Evolutionary conservation across 306 rosid genomes (phyloP).

Genomic region (Castanea mollissima): DNA sequence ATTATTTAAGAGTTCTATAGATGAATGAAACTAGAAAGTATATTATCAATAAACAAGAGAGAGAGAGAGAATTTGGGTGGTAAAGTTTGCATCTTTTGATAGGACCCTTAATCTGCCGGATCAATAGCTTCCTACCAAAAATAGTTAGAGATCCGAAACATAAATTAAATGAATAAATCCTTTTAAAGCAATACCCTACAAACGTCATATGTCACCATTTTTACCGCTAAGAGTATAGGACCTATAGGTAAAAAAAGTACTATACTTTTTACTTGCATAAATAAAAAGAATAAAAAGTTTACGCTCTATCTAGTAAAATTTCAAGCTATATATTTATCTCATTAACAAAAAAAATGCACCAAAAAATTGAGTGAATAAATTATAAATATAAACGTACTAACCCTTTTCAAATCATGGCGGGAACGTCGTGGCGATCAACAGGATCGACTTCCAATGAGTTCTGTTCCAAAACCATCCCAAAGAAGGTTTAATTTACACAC

Average conservation of each 20-base stretch:
- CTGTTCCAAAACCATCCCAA: constrained; percentile 27
- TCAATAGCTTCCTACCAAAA: background rate
- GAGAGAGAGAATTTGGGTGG: background rate
- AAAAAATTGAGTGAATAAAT: background rate
- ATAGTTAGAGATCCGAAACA: background rate
- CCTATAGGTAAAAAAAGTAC: no score
- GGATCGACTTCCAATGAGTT: constrained; percentile 59
- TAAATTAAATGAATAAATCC: background rate
- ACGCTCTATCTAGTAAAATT: background rate
- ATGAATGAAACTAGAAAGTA: background rate
- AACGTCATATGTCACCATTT: background rate
- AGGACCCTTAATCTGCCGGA: background rate
- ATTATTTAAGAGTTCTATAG: background rate
- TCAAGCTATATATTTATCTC: background rate
- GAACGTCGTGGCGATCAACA: constrained; percentile 60
- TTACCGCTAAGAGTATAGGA: background rate
- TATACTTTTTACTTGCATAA: no score
- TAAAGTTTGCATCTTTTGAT: constrained; percentile 9
- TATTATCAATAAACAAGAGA: no score
- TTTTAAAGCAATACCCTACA: background rate
- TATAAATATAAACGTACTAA: constrained; percentile 14
- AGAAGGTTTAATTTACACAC: background rate
- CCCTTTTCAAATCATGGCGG: constrained; percentile 69
- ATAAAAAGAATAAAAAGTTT: background rate
- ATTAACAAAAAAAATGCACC: background rate